Evolutionary conservation across 2,329 filamentous ascomycete species (phyloP).

Genomic region (Colletotrichum shisoi): DNA sequence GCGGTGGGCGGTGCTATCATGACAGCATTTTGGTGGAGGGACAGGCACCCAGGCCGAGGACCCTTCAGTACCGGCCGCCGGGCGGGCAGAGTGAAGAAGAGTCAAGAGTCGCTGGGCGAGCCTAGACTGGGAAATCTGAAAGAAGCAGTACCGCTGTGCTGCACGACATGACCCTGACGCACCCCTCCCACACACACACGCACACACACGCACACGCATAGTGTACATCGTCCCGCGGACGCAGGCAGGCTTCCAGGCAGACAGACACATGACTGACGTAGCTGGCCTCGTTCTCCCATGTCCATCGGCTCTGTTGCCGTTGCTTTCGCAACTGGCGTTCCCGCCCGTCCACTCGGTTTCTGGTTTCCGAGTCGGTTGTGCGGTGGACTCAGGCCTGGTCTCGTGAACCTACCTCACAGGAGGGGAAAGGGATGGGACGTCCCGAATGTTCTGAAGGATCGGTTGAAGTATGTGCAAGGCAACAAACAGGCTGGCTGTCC

Average conservation of each 20-base stretch:
- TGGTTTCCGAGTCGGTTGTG: slow-evolving; percentile 10
- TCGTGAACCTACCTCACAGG: background rate
- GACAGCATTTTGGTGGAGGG: slow-evolving; percentile 23
- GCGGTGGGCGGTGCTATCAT: slow-evolving; percentile 31
- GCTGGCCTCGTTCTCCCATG: slow-evolving; percentile 20
- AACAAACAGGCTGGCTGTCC: background rate
- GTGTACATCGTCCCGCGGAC: slow-evolving; percentile 19
- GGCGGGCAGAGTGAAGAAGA: slow-evolving; percentile 8
- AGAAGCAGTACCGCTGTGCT: slow-evolving; percentile 14
- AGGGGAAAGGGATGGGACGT: slow-evolving; percentile 13
- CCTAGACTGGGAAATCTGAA: background rate
- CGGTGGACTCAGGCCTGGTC: slow-evolving; percentile 7
- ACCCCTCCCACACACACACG: slow-evolving; percentile 15
- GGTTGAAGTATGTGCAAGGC: slow-evolving; percentile 20
- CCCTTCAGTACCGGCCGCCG: slow-evolving; percentile 25
- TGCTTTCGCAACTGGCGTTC: background rate
- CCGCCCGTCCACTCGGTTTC: slow-evolving; percentile 1
- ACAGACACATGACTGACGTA: slow-evolving; percentile 32
- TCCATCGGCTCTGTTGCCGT: slow-evolving; percentile 11
- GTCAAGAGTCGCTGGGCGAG: background rate
- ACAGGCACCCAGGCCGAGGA: slow-evolving; percentile 6
- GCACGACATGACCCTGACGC: slow-evolving; percentile 34
- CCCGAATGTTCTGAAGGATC: slow-evolving; percentile 16
- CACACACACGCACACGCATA: slow-evolving; percentile 13
- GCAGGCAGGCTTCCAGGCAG: slow-evolving; percentile 33